These are phyloP conservation scores for Aspergillus arachidicola DNA, from an alignment of 2,329 filamentous ascomycete genomes.

Conservation along the genomic window DNA sequence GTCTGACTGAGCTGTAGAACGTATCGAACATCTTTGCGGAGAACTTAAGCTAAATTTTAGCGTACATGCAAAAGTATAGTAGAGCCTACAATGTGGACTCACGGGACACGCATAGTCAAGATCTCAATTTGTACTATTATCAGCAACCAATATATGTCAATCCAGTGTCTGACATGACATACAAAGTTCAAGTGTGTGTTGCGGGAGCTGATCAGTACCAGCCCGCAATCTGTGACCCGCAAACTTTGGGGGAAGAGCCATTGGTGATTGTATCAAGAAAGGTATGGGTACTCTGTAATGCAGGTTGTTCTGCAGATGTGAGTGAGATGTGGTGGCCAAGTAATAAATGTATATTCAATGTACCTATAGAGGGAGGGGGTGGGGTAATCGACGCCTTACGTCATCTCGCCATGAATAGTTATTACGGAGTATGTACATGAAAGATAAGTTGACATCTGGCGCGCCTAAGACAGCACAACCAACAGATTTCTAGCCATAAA, in stretches of 20 bases:
- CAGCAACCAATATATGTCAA: not conserved
- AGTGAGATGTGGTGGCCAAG: not conserved
- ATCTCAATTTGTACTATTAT: conserved; percentile 45
- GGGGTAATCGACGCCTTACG: not conserved
- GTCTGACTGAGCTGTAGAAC: conserved; percentile 67
- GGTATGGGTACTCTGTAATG: not conserved
- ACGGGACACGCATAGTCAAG: conserved; percentile 89
- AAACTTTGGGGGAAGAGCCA: conserved; percentile 64
- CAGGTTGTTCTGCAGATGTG: not conserved
- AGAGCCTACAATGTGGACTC: conserved; percentile 15
- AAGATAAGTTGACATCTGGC: too few relatives aligned
- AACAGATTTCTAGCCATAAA: not conserved
- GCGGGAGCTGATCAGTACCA: conserved; percentile 21
- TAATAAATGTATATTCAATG: not conserved
- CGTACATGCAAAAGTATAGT: not conserved
- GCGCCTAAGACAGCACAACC: not conserved
- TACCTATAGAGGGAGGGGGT: not conserved
- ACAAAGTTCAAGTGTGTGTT: conserved; percentile 45
- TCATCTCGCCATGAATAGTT: not conserved
- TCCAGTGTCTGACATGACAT: conserved; percentile 24
- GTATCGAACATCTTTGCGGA: conserved; percentile 76
- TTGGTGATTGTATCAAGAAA: conserved; percentile 27
- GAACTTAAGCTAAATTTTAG: conserved; percentile 48
- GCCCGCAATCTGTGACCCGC: conserved; percentile 51
- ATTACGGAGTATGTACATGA: too few relatives aligned